Evolutionary conservation across 1,284 basidiomycete species (phyloP).

Genomic region (Entoloma clypeatum): DNA sequence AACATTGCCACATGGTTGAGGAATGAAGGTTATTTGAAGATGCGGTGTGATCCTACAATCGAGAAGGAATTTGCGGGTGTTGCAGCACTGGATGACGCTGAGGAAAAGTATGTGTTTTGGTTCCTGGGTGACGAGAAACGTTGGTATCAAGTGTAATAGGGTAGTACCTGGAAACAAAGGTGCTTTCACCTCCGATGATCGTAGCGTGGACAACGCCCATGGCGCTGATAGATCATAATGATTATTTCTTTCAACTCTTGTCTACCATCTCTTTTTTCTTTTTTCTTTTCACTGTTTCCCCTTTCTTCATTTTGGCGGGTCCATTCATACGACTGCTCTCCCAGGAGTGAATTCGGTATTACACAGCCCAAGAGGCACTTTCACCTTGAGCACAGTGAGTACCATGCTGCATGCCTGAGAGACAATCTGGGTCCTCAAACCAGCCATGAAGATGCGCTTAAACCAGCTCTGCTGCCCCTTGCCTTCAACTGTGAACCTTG

Average conservation of each 20-base stretch:
- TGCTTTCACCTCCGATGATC: not conserved
- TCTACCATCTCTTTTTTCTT: conserved; percentile 22
- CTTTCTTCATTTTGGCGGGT: conserved; percentile 45
- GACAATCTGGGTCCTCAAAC: not conserved
- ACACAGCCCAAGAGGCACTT: conserved; percentile 45
- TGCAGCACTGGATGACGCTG: conserved; percentile 42
- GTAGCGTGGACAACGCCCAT: not conserved
- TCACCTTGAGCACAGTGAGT: too few relatives aligned
- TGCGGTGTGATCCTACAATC: conserved; percentile 26
- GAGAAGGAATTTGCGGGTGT: conserved; percentile 23
- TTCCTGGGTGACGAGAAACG: conserved; percentile 36
- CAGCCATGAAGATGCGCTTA: conserved; percentile 37
- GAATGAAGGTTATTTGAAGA: conserved; percentile 44
- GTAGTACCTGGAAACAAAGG: too few relatives aligned
- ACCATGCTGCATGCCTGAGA: too few relatives aligned
- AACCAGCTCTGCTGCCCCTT: conserved; percentile 42
- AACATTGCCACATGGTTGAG: conserved; percentile 59
- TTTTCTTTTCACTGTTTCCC: conserved; percentile 25
- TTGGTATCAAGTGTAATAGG: conserved; percentile 51
- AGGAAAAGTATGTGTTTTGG: conserved; percentile 44
- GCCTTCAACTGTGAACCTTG: conserved; percentile 44
- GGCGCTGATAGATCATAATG: too few relatives aligned
- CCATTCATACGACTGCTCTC: conserved; percentile 30
- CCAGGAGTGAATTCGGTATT: conserved; percentile 17
- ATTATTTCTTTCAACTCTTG: too few relatives aligned